phyloP scores from a whole-genome alignment of 257 asterid species.

The Lycium barbarum region DNA sequence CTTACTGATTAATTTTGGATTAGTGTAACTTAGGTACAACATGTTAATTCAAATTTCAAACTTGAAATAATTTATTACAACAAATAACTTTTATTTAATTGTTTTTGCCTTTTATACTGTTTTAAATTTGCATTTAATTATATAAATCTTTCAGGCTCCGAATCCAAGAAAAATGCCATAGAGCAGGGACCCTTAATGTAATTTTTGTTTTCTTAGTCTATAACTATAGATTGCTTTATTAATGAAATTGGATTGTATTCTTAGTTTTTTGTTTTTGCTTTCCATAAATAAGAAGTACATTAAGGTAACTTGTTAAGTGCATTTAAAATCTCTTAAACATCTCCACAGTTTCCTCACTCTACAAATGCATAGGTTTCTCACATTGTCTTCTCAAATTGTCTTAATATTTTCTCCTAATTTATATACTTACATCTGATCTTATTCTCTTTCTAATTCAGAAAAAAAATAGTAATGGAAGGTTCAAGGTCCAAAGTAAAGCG shows the following conservation, averaged over 20 bases:
- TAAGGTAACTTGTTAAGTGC: not conserved
- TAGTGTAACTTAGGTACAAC: not conserved
- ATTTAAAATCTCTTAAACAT: not conserved
- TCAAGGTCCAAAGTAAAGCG: not conserved
- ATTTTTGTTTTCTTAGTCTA: not conserved
- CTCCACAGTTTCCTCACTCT: not conserved
- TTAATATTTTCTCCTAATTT: not conserved
- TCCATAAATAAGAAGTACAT: not conserved
- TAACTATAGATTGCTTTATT: not conserved
- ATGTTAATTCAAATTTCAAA: not conserved
- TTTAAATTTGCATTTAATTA: not conserved
- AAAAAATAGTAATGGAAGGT: not conserved
- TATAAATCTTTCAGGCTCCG: not conserved
- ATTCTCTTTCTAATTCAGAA: not conserved
- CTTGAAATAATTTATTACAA: not conserved
- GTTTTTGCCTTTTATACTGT: not conserved
- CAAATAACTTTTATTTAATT: not conserved
- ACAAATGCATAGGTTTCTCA: not conserved
- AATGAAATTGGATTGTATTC: constrained; percentile 5
- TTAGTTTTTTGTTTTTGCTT: not conserved
- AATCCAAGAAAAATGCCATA: not conserved
- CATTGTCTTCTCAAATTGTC: not conserved
- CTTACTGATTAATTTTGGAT: not conserved
- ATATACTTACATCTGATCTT: not conserved
- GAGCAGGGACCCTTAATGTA: not conserved